Evolutionary conservation across 2,329 filamentous ascomycete species (phyloP), one percentile per base, ranked within the genome.

Genomic region (Alternaria atra): DNA sequence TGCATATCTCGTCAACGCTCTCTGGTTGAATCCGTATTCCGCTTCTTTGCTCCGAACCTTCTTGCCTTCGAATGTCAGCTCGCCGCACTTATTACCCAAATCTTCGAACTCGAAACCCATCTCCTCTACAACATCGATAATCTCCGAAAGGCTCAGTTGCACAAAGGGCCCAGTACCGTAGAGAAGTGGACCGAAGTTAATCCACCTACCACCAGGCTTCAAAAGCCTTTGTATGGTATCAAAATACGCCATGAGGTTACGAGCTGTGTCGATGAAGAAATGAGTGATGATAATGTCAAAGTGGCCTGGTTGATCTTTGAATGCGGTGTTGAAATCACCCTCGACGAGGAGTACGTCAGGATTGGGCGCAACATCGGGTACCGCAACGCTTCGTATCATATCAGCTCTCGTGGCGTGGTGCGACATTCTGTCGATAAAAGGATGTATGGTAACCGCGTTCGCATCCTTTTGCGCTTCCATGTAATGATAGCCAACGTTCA

Each of bases 231-330:
- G 77, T 44, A 87, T 87, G 0, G 81, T 86, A 34, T 87, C 84
- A 6, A 88, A 77, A 60, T 88, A 88, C 0, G 68, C 75, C 70
- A 87, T 79, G 1, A 87, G 70, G 55, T 88, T 88, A 0, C 85
- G 80, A 0, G 86, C 86, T 0, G 86, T 88, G 67, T 88, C 86
- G 64, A 88, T 87, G 73, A 88, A 88, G 74, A 87, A 88, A 43
- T 87, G 81, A 0, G 86, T 87, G 0, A 87, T 71, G 0, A 88
- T 73, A 1, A 81, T 77, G 54, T 88, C 85, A 69, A 80, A 87
- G 4, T 64, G 60, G 0, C 61, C 67, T 6, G 57, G 25, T 40
- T 66, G 57, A n/a, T 60, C 58, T 10, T 55, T 46, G 0, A 82
- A 78, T 1, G 75, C 73, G 5, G 80, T 82, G 0, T 82, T 85